Conservation (phyloP, 176 grass and related monocot species). For the Puya raimondii region DNA sequence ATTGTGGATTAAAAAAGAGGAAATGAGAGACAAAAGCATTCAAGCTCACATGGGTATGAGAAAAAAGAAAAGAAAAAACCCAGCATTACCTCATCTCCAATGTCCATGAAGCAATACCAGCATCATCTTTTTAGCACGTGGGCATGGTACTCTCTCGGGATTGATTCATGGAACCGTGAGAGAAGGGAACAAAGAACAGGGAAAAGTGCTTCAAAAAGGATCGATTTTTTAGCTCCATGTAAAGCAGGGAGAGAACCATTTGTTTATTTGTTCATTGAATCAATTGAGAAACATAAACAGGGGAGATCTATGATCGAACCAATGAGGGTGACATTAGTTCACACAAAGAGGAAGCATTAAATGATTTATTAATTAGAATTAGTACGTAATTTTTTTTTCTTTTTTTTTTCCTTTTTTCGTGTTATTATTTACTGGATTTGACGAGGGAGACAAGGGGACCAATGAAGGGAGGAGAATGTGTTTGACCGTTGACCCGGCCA, state of each 20-base stretch:
- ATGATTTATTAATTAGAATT: not conserved
- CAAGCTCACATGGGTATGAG: not conserved
- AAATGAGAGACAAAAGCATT: not conserved
- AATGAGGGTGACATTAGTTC: too few species aligned
- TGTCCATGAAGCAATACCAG: not conserved
- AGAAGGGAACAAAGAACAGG: too few species aligned
- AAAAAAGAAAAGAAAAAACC: not conserved
- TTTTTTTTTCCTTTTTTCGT: not conserved
- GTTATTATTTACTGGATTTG: not conserved
- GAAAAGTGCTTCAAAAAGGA: too few species aligned
- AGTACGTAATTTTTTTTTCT: not conserved
- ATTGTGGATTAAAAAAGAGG: not conserved
- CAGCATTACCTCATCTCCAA: not conserved
- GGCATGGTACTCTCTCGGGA: too few species aligned
- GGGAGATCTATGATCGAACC: too few species aligned
- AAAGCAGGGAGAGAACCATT: too few species aligned
- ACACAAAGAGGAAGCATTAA: too few species aligned
- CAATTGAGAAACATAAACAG: too few species aligned
- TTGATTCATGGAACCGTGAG: too few species aligned
- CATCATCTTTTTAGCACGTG: too few species aligned
- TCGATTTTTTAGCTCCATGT: too few species aligned
- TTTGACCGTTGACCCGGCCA: slow-evolving; percentile 38
- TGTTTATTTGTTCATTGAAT: too few species aligned
- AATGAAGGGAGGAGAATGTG: not conserved
- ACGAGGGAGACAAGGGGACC: not conserved